These are phyloP conservation scores for Leccinum cinnamomeum DNA, from an alignment of 1,284 basidiomycete species.

Conservation along the genomic window DNA sequence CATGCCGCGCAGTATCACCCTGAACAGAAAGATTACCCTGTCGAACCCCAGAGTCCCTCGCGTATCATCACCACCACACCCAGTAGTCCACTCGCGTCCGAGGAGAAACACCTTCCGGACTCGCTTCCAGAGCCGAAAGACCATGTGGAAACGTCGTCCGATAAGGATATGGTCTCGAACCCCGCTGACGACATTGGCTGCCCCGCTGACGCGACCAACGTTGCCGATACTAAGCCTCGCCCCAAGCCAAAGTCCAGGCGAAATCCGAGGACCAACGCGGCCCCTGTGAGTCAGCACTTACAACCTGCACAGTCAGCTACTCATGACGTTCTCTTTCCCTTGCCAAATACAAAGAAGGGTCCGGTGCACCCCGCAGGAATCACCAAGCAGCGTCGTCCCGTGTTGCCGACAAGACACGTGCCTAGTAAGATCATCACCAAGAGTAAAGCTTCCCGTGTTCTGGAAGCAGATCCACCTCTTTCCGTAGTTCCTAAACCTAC, in stretches of 20 bases:
- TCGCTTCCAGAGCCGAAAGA: conserved; percentile 13
- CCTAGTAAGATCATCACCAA: conserved; percentile 21
- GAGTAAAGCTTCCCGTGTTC: conserved; percentile 16
- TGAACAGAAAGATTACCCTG: background rate
- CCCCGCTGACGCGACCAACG: conserved; percentile 2
- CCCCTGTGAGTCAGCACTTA: conserved; percentile 25
- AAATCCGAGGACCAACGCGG: conserved; percentile 31
- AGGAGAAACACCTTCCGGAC: conserved; percentile 6
- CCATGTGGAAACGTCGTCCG: background rate
- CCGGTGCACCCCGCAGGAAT: conserved; percentile 4
- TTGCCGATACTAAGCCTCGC: conserved; percentile 1
- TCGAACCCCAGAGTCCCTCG: conserved; percentile 1
- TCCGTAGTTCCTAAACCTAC: conserved; percentile 13
- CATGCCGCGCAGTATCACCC: background rate
- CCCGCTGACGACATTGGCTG: background rate
- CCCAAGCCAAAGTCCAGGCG: conserved; percentile 10
- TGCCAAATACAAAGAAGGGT: background rate
- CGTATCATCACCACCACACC: background rate
- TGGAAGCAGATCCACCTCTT: conserved; percentile 11
- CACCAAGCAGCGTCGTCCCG: conserved; percentile 16
- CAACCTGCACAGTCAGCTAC: conserved; percentile 4
- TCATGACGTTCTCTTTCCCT: conserved; percentile 15
- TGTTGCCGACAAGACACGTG: conserved; percentile 16
- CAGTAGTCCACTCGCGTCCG: conserved; percentile 9
- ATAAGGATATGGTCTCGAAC: conserved; percentile 6